Evolutionary conservation across 2,329 filamentous ascomycete species (phyloP).

Genomic region (Cladorrhinum sp.): DNA sequence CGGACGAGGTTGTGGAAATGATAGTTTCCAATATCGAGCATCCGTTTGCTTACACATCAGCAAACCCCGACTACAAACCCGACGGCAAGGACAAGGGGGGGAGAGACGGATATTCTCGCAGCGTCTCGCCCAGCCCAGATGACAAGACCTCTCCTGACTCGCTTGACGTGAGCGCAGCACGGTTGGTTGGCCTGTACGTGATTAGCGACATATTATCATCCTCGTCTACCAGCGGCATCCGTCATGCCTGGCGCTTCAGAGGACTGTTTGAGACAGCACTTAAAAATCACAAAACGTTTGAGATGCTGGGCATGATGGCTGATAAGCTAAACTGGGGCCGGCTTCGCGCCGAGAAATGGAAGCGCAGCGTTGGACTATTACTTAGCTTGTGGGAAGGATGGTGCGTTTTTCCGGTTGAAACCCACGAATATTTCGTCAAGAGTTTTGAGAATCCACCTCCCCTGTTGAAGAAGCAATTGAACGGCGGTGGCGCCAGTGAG

Average conservation of each 20-base stretch:
- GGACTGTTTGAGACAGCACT: conserved; percentile 75
- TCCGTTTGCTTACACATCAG: conserved; percentile 70
- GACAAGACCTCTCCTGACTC: conserved; percentile 32
- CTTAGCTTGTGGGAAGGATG: conserved; percentile 69
- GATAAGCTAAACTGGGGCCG: conserved; percentile 75
- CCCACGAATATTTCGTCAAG: conserved; percentile 66
- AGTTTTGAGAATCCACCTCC: conserved; percentile 69
- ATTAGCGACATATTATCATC: conserved; percentile 75
- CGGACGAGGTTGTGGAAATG: conserved; percentile 88
- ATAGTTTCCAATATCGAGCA: conserved; percentile 77
- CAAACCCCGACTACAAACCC: conserved; percentile 57
- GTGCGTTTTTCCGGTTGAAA: conserved; percentile 71
- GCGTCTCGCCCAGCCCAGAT: conserved; percentile 37
- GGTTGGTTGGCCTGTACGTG: conserved; percentile 78
- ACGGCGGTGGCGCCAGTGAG: conserved; percentile 31
- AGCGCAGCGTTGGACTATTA: conserved; percentile 67
- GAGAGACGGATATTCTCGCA: conserved; percentile 35
- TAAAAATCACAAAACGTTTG: conserved; percentile 66
- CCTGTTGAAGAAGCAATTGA: conserved; percentile 30
- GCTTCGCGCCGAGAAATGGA: conserved; percentile 80
- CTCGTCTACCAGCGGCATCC: conserved; percentile 70
- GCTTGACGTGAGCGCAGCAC: conserved; percentile 66
- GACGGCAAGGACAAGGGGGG: conserved; percentile 40
- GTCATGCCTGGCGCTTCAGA: conserved; percentile 83
- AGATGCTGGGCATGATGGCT: conserved; percentile 69